Evolutionary conservation across 2,329 filamentous ascomycete species (phyloP), one percentile per base, ranked within the genome.

Genomic region (Knufia petricola): DNA sequence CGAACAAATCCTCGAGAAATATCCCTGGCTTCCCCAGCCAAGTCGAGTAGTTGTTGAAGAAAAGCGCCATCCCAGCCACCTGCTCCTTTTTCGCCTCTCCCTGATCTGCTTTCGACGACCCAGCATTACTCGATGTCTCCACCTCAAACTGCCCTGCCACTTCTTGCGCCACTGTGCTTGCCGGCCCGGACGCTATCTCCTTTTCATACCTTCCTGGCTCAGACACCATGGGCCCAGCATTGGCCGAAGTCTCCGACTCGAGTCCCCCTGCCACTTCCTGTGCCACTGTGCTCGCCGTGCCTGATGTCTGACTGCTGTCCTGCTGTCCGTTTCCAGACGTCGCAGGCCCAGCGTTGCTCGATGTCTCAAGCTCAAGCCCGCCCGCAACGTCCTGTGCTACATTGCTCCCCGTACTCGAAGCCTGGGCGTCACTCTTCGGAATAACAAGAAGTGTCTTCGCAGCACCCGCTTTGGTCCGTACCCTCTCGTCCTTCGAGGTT

Each of bases 1-100:
- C 87, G 61, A 83, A 95, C n/a, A 96, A 71, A 62, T 96, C 90
- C 66, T 96, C 90, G 31, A 96, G 81, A 66, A 94, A 95, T 61
- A 98, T 85, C 2, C 90, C 90, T 0, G 89, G 80, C 39, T 78
- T 78, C n/a, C 85, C 79, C 7, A 85, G 79, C 92, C 92, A 96
- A 0, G 90, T 95, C 61, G 82, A 87, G 69, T 95, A 96, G 69
- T 90, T 96, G 74, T 90, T 88, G 66, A 94, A 96, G 70, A 88
- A 95, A 34, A 95, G 69, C 1, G 88, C 88, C 77, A 95, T 87
- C 41, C 84, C 87, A 0, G 79, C 85, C 65, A 78, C 62, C 26
- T 64, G 60, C 37, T 59, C 63, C 24, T 63, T 59, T 23, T 50
- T 20, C 61, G 49, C 52, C 40, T 26, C 65, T n/a, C n/a, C n/a